Percentiles rank a stretch among this genome's conserved stretches.
These are phyloP conservation scores for Phoenix dactylifera DNA, from an alignment of 176 grass and related monocot genomes.

Conservation along the genomic window DNA sequence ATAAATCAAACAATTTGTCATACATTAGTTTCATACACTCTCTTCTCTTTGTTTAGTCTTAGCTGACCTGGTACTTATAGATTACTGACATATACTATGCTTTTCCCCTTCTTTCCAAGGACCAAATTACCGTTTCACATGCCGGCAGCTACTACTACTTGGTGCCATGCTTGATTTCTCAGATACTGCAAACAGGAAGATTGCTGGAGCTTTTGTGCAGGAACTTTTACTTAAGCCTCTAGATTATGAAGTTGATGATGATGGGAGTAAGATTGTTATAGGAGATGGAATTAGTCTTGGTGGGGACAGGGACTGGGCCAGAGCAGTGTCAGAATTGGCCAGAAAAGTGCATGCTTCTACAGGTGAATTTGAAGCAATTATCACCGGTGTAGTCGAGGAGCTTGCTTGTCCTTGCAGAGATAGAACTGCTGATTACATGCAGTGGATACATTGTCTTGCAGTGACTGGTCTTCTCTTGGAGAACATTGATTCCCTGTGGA, in stretches of 20 bases:
- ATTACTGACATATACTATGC: neutral
- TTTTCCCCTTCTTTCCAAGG: slow-evolving; percentile 35
- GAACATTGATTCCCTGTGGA: slow-evolving; percentile 48
- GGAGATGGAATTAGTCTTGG: slow-evolving; percentile 83
- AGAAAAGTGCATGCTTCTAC: slow-evolving; percentile 64
- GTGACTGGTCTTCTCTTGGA: slow-evolving; percentile 80
- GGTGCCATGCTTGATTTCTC: slow-evolving; percentile 93
- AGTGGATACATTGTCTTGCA: slow-evolving; percentile 89
- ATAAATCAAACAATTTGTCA: no score
- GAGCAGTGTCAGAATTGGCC: slow-evolving; percentile 67
- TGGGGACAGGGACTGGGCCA: slow-evolving; percentile 73
- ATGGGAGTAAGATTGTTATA: slow-evolving; percentile 65
- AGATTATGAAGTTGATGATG: slow-evolving; percentile 68
- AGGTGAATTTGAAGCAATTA: slow-evolving; percentile 76
- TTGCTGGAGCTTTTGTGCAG: slow-evolving; percentile 59
- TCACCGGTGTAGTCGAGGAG: slow-evolving; percentile 50
- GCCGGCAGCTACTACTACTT: slow-evolving; percentile 72
- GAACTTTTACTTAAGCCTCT: slow-evolving; percentile 67
- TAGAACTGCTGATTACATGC: slow-evolving; percentile 68
- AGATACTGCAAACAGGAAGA: slow-evolving; percentile 67
- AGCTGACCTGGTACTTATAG: no score
- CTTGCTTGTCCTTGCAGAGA: slow-evolving; percentile 67
- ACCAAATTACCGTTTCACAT: slow-evolving; percentile 67
- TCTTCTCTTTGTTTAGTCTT: no score
- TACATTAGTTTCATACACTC: no score